Conservation (phyloP, 2,329 filamentous ascomycete genomes). For the Colletotrichum melonis region DNA sequence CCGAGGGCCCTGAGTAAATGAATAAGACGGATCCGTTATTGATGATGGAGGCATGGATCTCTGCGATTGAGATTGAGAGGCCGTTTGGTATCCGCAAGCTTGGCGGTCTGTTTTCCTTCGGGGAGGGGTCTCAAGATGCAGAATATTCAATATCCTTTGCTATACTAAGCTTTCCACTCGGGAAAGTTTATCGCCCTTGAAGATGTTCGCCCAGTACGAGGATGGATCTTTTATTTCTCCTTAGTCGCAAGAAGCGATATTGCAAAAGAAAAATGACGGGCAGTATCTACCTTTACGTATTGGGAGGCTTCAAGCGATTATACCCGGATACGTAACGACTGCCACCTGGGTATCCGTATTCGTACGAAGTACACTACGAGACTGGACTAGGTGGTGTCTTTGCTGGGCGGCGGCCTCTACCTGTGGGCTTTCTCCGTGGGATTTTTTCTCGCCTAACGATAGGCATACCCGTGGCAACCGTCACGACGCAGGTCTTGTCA, state of each 20-base stretch:
- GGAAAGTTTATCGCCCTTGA: constrained; percentile 13
- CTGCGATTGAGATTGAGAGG: constrained; percentile 2
- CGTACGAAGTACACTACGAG: neutral
- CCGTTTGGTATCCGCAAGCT: neutral
- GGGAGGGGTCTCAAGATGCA: neutral
- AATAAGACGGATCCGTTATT: constrained; percentile 16
- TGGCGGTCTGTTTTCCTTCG: neutral
- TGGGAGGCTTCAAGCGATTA: neutral
- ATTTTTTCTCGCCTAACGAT: neutral
- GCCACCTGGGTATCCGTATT: no score
- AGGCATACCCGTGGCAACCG: neutral
- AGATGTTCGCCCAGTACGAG: constrained; percentile 4
- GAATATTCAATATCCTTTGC: neutral
- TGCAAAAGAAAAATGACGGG: neutral
- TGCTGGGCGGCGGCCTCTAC: neutral
- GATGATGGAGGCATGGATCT: constrained; percentile 10
- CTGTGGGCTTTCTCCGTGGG: neutral
- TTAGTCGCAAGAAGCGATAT: constrained; percentile 21
- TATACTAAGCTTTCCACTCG: constrained; percentile 7
- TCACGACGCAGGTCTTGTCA: constrained; percentile 21
- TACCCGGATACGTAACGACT: neutral
- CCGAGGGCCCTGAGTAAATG: constrained; percentile 6
- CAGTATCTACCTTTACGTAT: neutral
- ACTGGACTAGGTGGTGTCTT: neutral
- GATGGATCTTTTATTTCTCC: constrained; percentile 1